These are phyloP conservation scores for Psophocarpus tetragonolobus DNA, from an alignment of 306 rosid genomes.

Conservation along the genomic window DNA sequence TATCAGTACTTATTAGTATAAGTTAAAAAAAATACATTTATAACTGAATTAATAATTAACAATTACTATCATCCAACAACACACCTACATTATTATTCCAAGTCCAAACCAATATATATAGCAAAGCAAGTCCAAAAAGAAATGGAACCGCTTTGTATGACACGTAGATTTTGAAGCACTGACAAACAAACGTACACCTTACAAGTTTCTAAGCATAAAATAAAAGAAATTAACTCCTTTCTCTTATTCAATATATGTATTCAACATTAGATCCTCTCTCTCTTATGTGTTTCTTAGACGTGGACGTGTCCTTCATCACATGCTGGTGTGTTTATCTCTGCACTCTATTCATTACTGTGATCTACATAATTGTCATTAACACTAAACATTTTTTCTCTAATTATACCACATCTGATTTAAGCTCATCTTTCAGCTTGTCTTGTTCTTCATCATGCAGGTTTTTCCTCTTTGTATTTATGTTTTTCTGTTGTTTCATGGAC, in stretches of 20 bases:
- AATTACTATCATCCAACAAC: background rate
- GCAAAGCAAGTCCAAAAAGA: background rate
- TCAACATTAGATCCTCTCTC: background rate
- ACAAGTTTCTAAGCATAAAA: background rate
- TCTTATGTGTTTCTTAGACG: slow-evolving; percentile 26
- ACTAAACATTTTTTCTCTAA: background rate
- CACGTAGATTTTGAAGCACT: background rate
- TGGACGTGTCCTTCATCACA: slow-evolving; percentile 34
- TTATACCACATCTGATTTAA: background rate
- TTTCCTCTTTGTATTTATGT: background rate
- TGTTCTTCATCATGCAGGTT: slow-evolving; percentile 10
- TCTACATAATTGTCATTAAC: slow-evolving; percentile 17
- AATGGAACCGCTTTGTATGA: slow-evolving; percentile 21
- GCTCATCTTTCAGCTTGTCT: slow-evolving; percentile 34
- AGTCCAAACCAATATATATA: background rate
- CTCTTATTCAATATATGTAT: background rate
- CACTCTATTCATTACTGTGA: slow-evolving; percentile 14
- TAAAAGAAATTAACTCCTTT: background rate
- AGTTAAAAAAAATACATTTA: background rate
- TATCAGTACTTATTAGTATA: no score
- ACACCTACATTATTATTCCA: background rate
- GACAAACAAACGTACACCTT: background rate
- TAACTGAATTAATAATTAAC: background rate
- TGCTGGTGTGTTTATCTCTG: slow-evolving; percentile 35
- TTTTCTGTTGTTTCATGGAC: background rate